phyloP scores from a whole-genome alignment of 1,139 yeast genomes.

The Protomyces lactucae-debilis region DNA sequence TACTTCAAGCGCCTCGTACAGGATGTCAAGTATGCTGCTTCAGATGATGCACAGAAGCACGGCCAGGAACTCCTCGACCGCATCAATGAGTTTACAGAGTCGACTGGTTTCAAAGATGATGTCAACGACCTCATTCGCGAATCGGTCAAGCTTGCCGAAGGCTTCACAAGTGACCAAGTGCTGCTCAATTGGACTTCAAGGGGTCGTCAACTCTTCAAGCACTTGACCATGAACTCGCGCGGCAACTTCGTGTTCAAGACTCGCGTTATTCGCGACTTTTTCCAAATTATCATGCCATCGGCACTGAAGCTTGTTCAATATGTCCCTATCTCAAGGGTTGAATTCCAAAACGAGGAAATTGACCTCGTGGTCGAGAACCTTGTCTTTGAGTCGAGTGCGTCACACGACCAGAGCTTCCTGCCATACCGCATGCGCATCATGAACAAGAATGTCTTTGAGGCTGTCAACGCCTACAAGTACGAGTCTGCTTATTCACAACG shows the following conservation, averaged over 20 bases:
- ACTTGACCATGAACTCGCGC: conserved; percentile 14
- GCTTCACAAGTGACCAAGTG: conserved; percentile 11
- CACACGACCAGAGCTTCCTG: conserved; percentile 24
- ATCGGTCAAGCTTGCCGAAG: conserved; percentile 11
- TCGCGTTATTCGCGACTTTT: conserved; percentile 24
- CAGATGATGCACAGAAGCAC: conserved; percentile 21
- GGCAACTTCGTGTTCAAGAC: conserved; percentile 26
- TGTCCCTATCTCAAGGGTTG: conserved; percentile 24
- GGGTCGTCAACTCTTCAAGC: conserved; percentile 8
- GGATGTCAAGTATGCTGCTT: conserved; percentile 19
- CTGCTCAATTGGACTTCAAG: not conserved
- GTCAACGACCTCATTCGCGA: conserved; percentile 18
- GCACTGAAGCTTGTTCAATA: conserved; percentile 20
- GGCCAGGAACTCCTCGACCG: conserved; percentile 21
- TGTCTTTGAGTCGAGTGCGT: conserved; percentile 20
- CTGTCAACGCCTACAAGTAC: conserved; percentile 25
- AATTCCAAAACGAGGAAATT: conserved; percentile 22
- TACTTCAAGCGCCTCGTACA: conserved; percentile 23
- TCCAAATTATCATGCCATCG: conserved; percentile 23
- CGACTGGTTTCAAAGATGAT: conserved; percentile 20
- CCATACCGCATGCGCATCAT: conserved; percentile 23
- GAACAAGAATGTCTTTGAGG: conserved; percentile 18
- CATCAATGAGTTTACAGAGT: conserved; percentile 10
- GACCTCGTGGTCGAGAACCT: conserved; percentile 24
- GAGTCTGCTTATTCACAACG: conserved; percentile 16